A percentile compares a stretch with the other conserved stretches of the same genome.
These are phyloP conservation scores for Limnanthes douglasii DNA, from an alignment of 345 rosid genomes.

Conservation along the genomic window DNA sequence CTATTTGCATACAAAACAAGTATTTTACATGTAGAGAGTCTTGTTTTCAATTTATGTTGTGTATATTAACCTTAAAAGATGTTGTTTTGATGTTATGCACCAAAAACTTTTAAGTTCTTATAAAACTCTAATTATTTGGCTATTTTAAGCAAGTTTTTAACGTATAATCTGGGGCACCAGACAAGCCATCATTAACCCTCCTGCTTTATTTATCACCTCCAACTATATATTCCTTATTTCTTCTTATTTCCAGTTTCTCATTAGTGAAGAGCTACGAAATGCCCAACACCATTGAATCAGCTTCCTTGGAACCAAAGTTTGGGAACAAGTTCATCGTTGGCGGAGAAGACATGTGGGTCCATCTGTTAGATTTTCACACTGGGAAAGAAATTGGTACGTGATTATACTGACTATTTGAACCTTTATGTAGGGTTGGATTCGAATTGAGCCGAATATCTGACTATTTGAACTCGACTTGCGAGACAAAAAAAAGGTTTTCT, in stretches of 20 bases:
- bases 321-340: constrained; percentile 83
- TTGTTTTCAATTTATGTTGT: too few relatives aligned
- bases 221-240: constrained; percentile 2
- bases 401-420: neutral
- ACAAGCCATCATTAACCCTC: neutral
- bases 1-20: too few relatives aligned
- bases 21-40: too few relatives aligned
- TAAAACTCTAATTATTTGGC: too few relatives aligned
- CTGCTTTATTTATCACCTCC: neutral
- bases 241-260: constrained; percentile 37
- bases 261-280: constrained; percentile 74
- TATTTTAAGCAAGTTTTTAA: too few relatives aligned
- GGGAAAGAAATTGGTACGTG: constrained; percentile 52
- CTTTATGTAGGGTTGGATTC: neutral
- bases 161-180: too few relatives aligned
- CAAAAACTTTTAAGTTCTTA: too few relatives aligned
- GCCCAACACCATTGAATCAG: constrained; percentile 76
- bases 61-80: too few relatives aligned
- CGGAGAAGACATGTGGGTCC: constrained; percentile 93
- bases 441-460: neutral
- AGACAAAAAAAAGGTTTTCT: neutral
- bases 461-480: constrained; percentile 1
- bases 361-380: constrained; percentile 56
- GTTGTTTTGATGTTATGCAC: too few relatives aligned
- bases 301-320: constrained; percentile 61